Percentiles rank a stretch among this genome's conserved stretches.
Conservation (phyloP, 2,329 filamentous ascomycete genomes). For the Ceratocystis ficicola region DNA sequence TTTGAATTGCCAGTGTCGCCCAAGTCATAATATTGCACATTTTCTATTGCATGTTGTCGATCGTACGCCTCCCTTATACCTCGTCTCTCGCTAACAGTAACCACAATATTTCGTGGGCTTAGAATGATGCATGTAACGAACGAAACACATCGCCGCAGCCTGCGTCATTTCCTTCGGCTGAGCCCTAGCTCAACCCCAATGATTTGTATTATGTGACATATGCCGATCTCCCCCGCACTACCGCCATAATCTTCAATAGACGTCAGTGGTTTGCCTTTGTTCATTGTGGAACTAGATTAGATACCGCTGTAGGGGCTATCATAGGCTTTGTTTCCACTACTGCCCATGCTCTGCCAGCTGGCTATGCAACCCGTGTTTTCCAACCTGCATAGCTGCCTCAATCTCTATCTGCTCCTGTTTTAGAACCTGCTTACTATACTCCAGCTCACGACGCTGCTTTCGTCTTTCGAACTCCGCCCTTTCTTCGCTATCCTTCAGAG, state of each 20-base stretch:
- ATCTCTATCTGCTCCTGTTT: slow-evolving; percentile 57
- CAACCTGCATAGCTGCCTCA: slow-evolving; percentile 55
- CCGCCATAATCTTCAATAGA: neutral
- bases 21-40: neutral
- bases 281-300: neutral
- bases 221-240: neutral
- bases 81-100: neutral
- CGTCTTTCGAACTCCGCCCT: slow-evolving; percentile 52
- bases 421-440: slow-evolving; percentile 48
- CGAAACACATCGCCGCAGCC: no score
- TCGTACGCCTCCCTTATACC: neutral
- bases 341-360: slow-evolving; percentile 9
- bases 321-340: neutral
- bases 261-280: neutral
- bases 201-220: neutral
- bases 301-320: neutral
- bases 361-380: slow-evolving; percentile 40
- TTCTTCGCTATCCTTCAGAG: slow-evolving; percentile 52
- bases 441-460: slow-evolving; percentile 46
- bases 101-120: neutral
- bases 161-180: no score
- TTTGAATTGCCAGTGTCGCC: neutral
- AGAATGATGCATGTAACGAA: no score
- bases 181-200: neutral
- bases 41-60: neutral